phyloP scores from a whole-genome alignment of 106 monocot genomes.

The Dendrobium nobile region DNA sequence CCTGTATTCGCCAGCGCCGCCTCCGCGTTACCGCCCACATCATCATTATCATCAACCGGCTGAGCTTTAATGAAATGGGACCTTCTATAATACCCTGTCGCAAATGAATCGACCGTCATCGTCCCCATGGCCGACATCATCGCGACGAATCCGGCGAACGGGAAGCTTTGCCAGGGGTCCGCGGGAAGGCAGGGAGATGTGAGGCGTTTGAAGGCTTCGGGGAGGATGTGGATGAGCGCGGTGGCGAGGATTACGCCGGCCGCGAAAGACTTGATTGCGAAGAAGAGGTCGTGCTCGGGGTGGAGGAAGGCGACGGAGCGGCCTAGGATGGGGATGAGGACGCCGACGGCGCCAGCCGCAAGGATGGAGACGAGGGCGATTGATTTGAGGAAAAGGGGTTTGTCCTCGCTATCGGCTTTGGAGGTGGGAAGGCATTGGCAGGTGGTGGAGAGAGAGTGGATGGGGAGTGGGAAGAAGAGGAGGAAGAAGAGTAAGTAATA shows the following conservation, averaged over 20 bases:
- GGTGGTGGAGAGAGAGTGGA: not conserved
- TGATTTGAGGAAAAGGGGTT: not conserved
- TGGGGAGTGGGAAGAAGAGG: not conserved
- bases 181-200: slow-evolving; percentile 50
- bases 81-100: slow-evolving; percentile 38
- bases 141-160: slow-evolving; percentile 63
- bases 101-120: slow-evolving; percentile 58
- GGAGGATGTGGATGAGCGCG: slow-evolving; percentile 66
- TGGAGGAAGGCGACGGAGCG: slow-evolving; percentile 40
- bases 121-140: slow-evolving; percentile 63
- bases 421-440: not conserved
- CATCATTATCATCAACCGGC: not conserved
- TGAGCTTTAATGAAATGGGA: not conserved
- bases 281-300: slow-evolving; percentile 50
- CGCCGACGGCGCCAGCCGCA: slow-evolving; percentile 44
- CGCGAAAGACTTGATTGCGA: slow-evolving; percentile 61
- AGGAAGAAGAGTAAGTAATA: not conserved
- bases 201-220: slow-evolving; percentile 48
- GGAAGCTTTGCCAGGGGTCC: slow-evolving; percentile 49
- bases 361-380: slow-evolving; percentile 30
- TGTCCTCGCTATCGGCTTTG: not conserved
- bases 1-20: not conserved
- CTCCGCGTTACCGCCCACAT: not conserved
- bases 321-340: slow-evolving; percentile 56
- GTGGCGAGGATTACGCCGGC: slow-evolving; percentile 77